Base-by-base conservation (phyloP, 2,329 filamentous ascomycete genomes). In the Stemphylium beticola region DNA sequence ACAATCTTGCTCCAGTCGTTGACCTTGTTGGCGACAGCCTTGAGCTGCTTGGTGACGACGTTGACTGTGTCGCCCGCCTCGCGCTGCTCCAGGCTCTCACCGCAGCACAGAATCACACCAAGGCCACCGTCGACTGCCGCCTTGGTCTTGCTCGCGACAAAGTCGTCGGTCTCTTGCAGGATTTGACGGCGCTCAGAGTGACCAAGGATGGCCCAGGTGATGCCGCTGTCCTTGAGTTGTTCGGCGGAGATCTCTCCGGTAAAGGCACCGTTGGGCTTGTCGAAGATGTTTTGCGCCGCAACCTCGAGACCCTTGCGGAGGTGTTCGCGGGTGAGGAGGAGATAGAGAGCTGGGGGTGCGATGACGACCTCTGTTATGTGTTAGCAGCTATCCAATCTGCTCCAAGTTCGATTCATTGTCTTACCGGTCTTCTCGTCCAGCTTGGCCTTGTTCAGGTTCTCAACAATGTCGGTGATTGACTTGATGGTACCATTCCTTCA, bases 181-280 rank as follows among this genome's bases (percentile, higher is more conserved):
- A 98, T 87, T 49, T 92, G 91, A 69, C 95, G 89, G 70, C 95
- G 90, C 85, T 99, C 95, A 60, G 90, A 95, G 86, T 99, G 95
- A 66, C 95, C 95, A 58, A 96, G 84, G 72, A 99, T 88, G 59
- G 89, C 85, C 95, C 95, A 99, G 74, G 86, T 86, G 79, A 98
- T 90, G 74, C 87, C 87, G 80, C 84, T 87, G 79, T 98, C 95
- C 80, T 90, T 88, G 72, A 99, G 87, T 83, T 98, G 95, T 60
- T 88, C 82, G 63, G 93, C 93, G 64, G 89, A 93, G 81, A 97
- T 95, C 83, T 99, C 95, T 73, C 95, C 95, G 32, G 95, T 99
- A 84, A 90, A 98, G 70, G 95, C 95, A 69, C 95, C 95, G 78
- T 95, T 92, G 77, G 92, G 92, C 86, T 93, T 93, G 84, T 98